These are phyloP conservation scores for Xerocomus brunneocitrinus DNA, from an alignment of 768 basidiomycete genomes.

Conservation along the genomic window DNA sequence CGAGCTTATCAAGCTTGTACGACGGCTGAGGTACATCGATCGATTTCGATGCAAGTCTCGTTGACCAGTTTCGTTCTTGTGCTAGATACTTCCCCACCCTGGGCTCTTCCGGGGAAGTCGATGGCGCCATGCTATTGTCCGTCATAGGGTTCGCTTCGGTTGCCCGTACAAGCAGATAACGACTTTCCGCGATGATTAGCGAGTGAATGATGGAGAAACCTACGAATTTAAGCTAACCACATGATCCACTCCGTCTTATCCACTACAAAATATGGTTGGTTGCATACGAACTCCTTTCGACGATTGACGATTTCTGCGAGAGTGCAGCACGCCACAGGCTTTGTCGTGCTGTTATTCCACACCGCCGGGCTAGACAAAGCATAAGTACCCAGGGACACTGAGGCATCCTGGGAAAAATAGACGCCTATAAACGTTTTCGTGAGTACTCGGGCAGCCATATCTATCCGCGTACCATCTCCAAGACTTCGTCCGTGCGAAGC, in stretches of 20 bases:
- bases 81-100: background rate
- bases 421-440: background rate
- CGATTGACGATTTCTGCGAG: background rate
- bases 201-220: background rate
- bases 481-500: background rate
- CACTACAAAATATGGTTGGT: background rate
- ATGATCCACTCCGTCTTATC: background rate
- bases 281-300: background rate
- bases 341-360: background rate
- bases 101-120: background rate
- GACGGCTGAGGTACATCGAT: background rate
- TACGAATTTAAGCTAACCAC: background rate
- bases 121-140: background rate
- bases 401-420: background rate
- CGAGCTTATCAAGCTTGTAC: background rate
- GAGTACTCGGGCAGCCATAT: background rate
- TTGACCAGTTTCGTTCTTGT: background rate
- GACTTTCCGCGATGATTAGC: background rate
- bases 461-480: background rate
- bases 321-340: background rate
- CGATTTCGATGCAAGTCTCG: background rate
- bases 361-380: background rate
- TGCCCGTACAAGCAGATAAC: background rate
- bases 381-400: background rate
- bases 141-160: background rate